Base-by-base conservation (phyloP, 129 eudicot genomes). In the Dittrichia graveolens region DNA sequence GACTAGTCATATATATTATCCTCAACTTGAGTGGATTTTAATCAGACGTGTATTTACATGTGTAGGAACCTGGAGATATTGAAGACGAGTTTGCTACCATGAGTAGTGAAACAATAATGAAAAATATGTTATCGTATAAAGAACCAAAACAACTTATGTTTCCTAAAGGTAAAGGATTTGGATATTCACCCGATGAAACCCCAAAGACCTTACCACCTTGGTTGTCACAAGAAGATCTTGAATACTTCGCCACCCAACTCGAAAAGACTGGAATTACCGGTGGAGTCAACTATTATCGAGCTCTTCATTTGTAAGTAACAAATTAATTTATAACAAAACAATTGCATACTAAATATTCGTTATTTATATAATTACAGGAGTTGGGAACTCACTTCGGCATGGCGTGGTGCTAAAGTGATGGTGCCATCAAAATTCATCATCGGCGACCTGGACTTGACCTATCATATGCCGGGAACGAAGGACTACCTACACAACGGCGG, bases 371-470 rank as follows among this genome's bases (percentile, higher is more conserved):
- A 47, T 75, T 69, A 59, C 49, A 84, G 84, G 73, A 69, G 46
- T 46, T 84, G 88, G 88, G 83, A 84, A 48, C 59, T 80, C 0
- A 84, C 69, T 0, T 80, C 85, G 19, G 59, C 83, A 6, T 84
- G 88, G 88, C 61, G 61, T 6, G 82, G 89, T 38, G 85, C 89
- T 8, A 71, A 90, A 76, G 81, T 90, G 31, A 84, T 62, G 45
- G 90, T 90, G 44, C 96, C 93, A 3, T 74, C 78, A 1, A 90
- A 90, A 73, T 87, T 82, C 69, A 58, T 90, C 0, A 77, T 87
- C 4, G 93, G 96, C 9, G 90, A 90, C 46, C 11, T 78, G 41
- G 93, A 87, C 56, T 54, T 85, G 49, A 41, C 78, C 1, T 91
- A 91, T 67, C 74, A 82, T 70, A 73, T 79, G 58, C 74, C 85